Evolutionary conservation across 2,329 filamentous ascomycete genomes (phyloP).

Genomic region (Fusarium pseudograminearum): DNA sequence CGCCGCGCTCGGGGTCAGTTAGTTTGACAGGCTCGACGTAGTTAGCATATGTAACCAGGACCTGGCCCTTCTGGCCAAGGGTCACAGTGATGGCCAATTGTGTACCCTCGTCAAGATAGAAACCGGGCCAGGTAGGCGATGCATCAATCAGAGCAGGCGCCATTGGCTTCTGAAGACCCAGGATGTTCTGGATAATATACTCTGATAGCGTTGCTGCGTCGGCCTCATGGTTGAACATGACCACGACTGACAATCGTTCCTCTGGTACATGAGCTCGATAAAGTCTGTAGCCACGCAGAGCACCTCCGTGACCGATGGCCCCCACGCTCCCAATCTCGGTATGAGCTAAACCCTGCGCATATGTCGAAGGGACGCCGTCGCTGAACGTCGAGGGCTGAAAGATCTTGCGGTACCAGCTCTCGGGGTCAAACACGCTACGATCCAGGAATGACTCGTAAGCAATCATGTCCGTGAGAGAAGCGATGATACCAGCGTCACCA

Average conservation of each 20-base stretch:
- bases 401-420: conserved; percentile 29
- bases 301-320: conserved; percentile 26
- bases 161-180: conserved; percentile 21
- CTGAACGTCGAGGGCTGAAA: conserved; percentile 22
- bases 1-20: conserved; percentile 21
- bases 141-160: conserved; percentile 15
- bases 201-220: conserved; percentile 24
- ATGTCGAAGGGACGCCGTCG: conserved; percentile 25
- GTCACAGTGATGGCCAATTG: conserved; percentile 28
- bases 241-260: conserved; percentile 30
- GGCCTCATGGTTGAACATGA: conserved; percentile 34
- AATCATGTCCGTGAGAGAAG: conserved; percentile 31
- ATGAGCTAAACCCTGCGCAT: conserved; percentile 24
- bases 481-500: conserved; percentile 33
- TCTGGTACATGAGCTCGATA: conserved; percentile 27
- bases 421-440: conserved; percentile 16
- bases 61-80: conserved; percentile 13
- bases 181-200: conserved; percentile 6
- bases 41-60: conserved; percentile 27
- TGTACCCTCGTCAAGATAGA: conserved; percentile 31
- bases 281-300: conserved; percentile 31
- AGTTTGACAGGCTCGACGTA: conserved; percentile 30
- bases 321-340: conserved; percentile 16
- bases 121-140: conserved; percentile 8
- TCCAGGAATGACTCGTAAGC: conserved; percentile 31